Evolutionary conservation across 495 filamentous ascomycete species (phyloP).

Genomic region (Penicillium paxilli): DNA sequence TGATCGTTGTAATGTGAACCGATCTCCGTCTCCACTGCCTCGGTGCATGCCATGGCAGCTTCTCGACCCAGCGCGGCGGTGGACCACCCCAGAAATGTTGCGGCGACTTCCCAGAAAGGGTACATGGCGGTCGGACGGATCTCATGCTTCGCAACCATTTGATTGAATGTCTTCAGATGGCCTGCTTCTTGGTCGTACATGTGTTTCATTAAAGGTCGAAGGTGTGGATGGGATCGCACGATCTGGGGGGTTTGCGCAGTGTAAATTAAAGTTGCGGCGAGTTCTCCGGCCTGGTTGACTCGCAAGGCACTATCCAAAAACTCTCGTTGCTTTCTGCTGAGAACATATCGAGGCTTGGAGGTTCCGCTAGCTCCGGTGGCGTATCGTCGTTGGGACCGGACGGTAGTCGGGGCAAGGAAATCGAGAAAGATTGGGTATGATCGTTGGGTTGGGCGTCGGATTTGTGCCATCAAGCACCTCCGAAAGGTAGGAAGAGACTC

Average conservation of each 20-base stretch:
- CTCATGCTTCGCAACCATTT: constrained; percentile 79
- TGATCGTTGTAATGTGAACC: constrained; percentile 95
- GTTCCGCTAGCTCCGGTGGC: constrained; percentile 21
- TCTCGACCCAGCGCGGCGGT: constrained; percentile 90
- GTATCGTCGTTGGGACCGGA: constrained; percentile 27
- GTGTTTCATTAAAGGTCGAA: constrained; percentile 87
- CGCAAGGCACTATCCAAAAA: constrained; percentile 82
- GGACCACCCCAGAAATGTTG: constrained; percentile 82
- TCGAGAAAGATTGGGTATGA: constrained; percentile 35
- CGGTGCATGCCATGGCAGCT: constrained; percentile 97
- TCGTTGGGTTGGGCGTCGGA: constrained; percentile 9
- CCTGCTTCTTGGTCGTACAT: constrained; percentile 97
- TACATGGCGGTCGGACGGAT: constrained; percentile 93
- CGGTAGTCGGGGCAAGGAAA: constrained; percentile 41
- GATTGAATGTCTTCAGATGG: constrained; percentile 84
- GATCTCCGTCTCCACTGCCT: constrained; percentile 98
- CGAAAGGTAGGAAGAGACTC: constrained; percentile 19
- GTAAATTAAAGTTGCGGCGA: constrained; percentile 86
- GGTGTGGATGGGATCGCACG: constrained; percentile 74
- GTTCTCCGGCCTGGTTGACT: constrained; percentile 88
- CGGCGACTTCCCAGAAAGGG: constrained; percentile 83
- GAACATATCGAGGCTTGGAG: constrained; percentile 55
- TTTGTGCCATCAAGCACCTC: constrained; percentile 17
- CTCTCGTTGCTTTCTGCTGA: constrained; percentile 67
- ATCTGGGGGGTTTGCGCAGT: constrained; percentile 76